These are phyloP conservation scores for Kockovaella imperatae DNA, from an alignment of 768 basidiomycete species.

Conservation along the genomic window DNA sequence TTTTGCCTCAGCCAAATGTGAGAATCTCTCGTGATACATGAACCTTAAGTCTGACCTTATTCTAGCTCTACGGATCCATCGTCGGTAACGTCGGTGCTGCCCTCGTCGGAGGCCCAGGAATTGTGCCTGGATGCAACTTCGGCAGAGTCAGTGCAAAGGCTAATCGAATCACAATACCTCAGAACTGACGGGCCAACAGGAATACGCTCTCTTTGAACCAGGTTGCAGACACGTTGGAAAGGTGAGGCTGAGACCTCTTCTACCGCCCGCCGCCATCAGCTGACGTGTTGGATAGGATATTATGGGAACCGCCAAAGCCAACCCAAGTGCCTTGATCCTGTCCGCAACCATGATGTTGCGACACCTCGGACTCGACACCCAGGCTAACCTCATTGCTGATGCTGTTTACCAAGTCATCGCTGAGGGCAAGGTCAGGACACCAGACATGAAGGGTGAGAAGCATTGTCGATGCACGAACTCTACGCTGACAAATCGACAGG, in stretches of 20 bases:
- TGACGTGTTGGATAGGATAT: slow-evolving; percentile 65
- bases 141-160: slow-evolving; percentile 61
- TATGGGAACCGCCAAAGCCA: slow-evolving; percentile 48
- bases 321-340: slow-evolving; percentile 48
- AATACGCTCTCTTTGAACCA: slow-evolving; percentile 97
- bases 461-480: not conserved
- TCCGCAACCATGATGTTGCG: slow-evolving; percentile 47
- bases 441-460: slow-evolving; percentile 84
- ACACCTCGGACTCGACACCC: slow-evolving; percentile 60
- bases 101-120: slow-evolving; percentile 93
- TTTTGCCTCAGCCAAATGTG: slow-evolving; percentile 20
- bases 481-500: slow-evolving; percentile 48
- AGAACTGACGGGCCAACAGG: slow-evolving; percentile 38
- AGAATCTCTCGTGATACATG: not conserved
- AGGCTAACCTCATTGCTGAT: slow-evolving; percentile 86
- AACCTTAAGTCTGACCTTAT: not conserved
- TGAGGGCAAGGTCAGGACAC: slow-evolving; percentile 76
- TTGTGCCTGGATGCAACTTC: slow-evolving; percentile 96
- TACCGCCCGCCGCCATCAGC: not conserved
- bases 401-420: slow-evolving; percentile 91
- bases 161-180: not conserved
- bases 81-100: slow-evolving; percentile 98
- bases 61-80: slow-evolving; percentile 73
- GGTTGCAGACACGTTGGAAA: slow-evolving; percentile 63
- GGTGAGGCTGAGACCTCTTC: slow-evolving; percentile 16